Evolutionary conservation across 495 filamentous ascomycete species (phyloP), one percentile per base, ranked within the genome.

Genomic region (Aspergillus cristatus): DNA sequence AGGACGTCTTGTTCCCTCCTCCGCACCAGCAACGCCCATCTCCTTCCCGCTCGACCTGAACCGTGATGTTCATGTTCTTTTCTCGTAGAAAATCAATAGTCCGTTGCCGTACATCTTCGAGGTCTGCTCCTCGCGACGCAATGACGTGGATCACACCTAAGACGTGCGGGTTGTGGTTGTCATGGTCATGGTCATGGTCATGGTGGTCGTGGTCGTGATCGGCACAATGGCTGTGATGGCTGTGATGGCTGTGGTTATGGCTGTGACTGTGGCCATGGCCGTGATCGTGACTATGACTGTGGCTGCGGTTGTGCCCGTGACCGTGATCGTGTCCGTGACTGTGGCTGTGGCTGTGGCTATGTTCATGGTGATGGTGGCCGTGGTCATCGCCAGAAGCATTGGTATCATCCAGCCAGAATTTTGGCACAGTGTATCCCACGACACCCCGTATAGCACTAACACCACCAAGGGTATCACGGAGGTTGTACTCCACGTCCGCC

Each of bases 321-420:
- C 15, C n/a, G 20, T 60, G 51, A 11, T 16, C 38, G 3, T 43
- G 38, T 6, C 1, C 13, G 20, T 47, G 41, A 12, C 12, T 6
- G n/a, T 40, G 38, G 13, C 18, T 28, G 32, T 49, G 51, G 11
- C 29, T 1, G 6, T 54, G 43, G 13, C n/a, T 24, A 35, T 50
- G 42, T 14, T 13, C 18, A 20, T 57, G 47, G 28, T 47, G 60
- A 13, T 50, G 46, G 28, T 60, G 52, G 24, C 37, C 41, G 42
- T 66, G 60, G 10, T 36, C 40, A 37, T 62, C 51, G 5, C 40
- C 52, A 1, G 50, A 47, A 20, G 56, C 8, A 44, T 44, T 61
- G 3, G 81, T 80, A 42, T 89, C 86, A 41, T 89, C 86, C 16
- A 94, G 63, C 93, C 93, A 99, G 51, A 99, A 97, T 44, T 86